Evolutionary conservation across 2,329 filamentous ascomycete species (phyloP).

Genomic region (Sclerotinia glacialis): DNA sequence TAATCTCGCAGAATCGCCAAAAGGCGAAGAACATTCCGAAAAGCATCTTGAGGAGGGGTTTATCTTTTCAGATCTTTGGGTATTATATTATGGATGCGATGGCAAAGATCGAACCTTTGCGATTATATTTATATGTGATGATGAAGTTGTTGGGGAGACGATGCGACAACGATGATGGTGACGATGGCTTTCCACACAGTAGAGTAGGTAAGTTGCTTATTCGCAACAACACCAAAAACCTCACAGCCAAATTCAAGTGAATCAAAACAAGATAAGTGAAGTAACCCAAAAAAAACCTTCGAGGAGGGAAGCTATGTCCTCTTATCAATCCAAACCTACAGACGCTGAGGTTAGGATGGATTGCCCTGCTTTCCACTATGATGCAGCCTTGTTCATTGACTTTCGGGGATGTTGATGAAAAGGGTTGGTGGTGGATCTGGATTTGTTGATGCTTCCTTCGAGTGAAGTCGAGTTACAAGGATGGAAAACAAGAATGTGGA

Average conservation of each 20-base stretch:
- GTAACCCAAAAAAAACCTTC: background rate
- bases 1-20: constrained; percentile 60
- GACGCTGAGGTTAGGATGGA: constrained; percentile 1
- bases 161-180: constrained; percentile 11
- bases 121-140: background rate
- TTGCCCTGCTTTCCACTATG: constrained; percentile 13
- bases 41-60: constrained; percentile 47
- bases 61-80: background rate
- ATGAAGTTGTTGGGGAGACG: background rate
- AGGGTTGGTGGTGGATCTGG: constrained; percentile 9
- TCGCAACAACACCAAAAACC: background rate
- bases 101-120: background rate
- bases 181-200: background rate
- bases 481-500: constrained; percentile 12
- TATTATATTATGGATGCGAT: background rate
- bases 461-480: background rate
- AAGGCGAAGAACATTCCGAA: constrained; percentile 63
- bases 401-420: background rate
- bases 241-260: background rate
- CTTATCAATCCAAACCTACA: background rate
- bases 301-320: constrained; percentile 9
- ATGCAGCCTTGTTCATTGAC: constrained; percentile 13
- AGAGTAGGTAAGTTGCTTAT: constrained; percentile 2
- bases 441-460: background rate
- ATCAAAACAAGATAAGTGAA: background rate